phyloP scores from a whole-genome alignment of 306 rosid species.

The Gynostemma pentaphyllum region DNA sequence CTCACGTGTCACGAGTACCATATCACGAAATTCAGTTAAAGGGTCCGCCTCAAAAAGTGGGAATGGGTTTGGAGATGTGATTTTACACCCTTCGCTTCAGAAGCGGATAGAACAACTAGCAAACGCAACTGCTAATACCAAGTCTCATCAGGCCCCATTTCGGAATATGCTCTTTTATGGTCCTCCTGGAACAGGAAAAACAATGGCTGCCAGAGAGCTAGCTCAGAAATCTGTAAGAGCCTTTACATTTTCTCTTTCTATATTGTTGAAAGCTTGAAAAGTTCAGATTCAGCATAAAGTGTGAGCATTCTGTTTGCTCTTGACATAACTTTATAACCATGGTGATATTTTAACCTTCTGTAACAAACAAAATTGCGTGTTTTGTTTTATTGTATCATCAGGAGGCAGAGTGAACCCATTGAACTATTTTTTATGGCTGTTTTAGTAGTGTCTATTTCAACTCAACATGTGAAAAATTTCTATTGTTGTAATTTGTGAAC shows the following conservation, averaged over 20 bases:
- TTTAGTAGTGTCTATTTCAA: background rate
- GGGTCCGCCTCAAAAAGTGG: constrained; percentile 40
- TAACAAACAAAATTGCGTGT: background rate
- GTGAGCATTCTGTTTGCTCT: background rate
- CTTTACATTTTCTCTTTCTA: background rate
- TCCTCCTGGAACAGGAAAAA: constrained; percentile 98
- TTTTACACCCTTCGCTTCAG: constrained; percentile 78
- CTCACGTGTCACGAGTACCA: constrained; percentile 42
- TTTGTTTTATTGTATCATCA: background rate
- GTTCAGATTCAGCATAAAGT: background rate
- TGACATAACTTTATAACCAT: background rate
- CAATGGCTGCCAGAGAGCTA: constrained; percentile 97
- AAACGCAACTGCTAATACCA: constrained; percentile 87
- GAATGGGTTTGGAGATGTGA: constrained; percentile 78
- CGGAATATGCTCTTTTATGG: constrained; percentile 97
- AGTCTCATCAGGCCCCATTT: constrained; percentile 92
- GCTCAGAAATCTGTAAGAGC: constrained; percentile 84
- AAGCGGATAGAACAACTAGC: constrained; percentile 83
- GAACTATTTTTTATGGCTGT: background rate
- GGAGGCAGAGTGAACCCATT: background rate
- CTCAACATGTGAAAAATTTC: background rate
- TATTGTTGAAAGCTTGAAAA: background rate
- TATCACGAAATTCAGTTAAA: constrained; percentile 21
- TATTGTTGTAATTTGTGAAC: background rate
- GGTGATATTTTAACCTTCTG: background rate